These are phyloP conservation scores for Naegleria lovaniensis DNA, from an alignment of 208 protist species.

Conservation along the genomic window DNA sequence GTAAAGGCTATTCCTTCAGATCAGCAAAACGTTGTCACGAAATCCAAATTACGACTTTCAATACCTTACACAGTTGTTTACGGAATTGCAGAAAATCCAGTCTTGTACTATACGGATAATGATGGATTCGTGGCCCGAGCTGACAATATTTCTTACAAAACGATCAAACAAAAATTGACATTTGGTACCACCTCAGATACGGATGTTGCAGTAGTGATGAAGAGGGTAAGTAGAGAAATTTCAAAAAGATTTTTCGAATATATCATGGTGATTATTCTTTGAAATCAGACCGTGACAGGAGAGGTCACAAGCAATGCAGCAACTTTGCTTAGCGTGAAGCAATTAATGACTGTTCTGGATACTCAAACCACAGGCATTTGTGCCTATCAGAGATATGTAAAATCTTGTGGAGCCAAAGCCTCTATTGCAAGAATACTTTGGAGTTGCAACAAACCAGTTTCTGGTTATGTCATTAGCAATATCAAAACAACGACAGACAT, in stretches of 20 bases:
- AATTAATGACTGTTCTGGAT: not conserved
- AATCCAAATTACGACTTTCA: not conserved
- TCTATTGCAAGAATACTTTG: slow-evolving; percentile 18
- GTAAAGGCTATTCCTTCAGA: not conserved
- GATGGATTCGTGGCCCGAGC: not conserved
- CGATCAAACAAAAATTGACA: slow-evolving; percentile 22
- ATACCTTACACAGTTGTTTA: slow-evolving; percentile 23
- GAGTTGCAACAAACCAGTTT: not conserved
- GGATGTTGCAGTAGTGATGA: not conserved
- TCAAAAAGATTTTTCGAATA: too few relatives aligned
- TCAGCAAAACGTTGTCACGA: not conserved
- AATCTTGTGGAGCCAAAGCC: slow-evolving; percentile 24
- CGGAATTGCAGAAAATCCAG: slow-evolving; percentile 27
- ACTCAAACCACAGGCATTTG: not conserved
- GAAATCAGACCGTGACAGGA: not conserved
- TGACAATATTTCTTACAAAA: slow-evolving; percentile 23
- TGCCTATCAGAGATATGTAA: slow-evolving; percentile 30
- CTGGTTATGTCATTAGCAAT: slow-evolving; percentile 5
- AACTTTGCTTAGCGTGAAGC: not conserved
- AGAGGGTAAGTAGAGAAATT: not conserved
- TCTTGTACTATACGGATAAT: slow-evolving; percentile 22
- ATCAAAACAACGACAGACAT: not conserved
- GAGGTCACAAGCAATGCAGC: not conserved
- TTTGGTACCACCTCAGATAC: not conserved
- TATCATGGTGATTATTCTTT: too few relatives aligned